Conservation (phyloP, 352 stramenopile genomes). For the Phytophthora megakarya region DNA sequence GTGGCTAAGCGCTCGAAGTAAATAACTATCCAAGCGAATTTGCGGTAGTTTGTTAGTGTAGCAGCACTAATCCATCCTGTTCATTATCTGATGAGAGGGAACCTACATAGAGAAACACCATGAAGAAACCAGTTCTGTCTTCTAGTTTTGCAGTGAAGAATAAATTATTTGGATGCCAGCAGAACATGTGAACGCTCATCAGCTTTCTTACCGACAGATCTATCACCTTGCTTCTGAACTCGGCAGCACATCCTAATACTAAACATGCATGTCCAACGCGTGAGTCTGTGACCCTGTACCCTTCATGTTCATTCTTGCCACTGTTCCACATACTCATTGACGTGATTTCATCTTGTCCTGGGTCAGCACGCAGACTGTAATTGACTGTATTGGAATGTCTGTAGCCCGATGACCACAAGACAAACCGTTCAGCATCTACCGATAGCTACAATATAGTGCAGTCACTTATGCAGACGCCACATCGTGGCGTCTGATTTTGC, state of each 20-base stretch:
- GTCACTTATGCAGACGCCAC: conserved; percentile 51
- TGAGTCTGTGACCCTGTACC: conserved; percentile 28
- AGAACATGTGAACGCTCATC: not conserved
- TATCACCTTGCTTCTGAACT: too few species aligned
- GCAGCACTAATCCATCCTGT: conserved; percentile 2
- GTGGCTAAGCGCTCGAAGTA: conserved; percentile 51
- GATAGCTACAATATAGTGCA: conserved; percentile 67
- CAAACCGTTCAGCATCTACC: conserved; percentile 16
- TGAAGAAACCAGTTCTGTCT: conserved; percentile 16
- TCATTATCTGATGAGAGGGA: conserved; percentile 8
- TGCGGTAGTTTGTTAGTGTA: conserved; percentile 8
- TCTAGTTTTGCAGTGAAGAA: conserved; percentile 13
- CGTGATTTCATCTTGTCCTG: conserved; percentile 15
- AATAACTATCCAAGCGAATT: not conserved
- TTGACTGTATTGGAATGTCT: conserved; percentile 15
- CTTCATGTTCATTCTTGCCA: conserved; percentile 26
- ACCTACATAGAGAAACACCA: conserved; percentile 31
- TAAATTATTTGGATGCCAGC: conserved; percentile 27
- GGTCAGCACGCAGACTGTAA: conserved; percentile 25
- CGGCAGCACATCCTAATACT: conserved; percentile 23
- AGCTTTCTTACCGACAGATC: conserved; percentile 3
- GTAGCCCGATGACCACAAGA: conserved; percentile 33
- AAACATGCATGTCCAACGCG: conserved; percentile 22
- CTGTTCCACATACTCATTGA: conserved; percentile 19
- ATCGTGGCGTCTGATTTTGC: conserved; percentile 71